phyloP scores from a whole-genome alignment of 345 rosid genomes.

The Arabidopsis suecica region DNA sequence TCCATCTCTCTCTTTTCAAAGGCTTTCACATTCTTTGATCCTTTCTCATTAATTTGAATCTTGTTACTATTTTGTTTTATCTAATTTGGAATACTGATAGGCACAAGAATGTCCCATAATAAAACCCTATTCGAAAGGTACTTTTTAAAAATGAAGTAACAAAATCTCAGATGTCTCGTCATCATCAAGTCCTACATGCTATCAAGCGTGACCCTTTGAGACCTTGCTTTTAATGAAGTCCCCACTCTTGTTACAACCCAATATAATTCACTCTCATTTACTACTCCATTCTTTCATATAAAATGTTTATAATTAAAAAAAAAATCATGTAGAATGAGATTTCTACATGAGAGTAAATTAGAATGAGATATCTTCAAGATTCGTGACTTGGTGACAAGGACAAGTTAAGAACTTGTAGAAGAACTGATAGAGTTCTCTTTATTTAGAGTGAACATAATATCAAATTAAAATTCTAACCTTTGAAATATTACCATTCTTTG shows the following conservation, averaged over 20 bases:
- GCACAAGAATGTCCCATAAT: conserved; percentile 10
- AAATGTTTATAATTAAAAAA: background rate
- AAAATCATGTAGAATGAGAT: too few species aligned
- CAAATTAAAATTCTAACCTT: background rate
- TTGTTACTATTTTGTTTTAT: conserved; percentile 31
- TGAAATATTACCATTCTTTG: background rate
- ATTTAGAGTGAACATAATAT: background rate
- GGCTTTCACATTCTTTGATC: conserved; percentile 46
- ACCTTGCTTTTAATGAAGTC: conserved; percentile 40
- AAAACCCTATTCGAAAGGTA: background rate
- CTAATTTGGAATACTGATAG: background rate
- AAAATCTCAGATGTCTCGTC: conserved; percentile 23
- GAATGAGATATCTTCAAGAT: too few species aligned
- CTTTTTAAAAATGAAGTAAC: conserved; percentile 5
- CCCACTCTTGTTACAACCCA: conserved; percentile 3
- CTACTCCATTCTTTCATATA: background rate
- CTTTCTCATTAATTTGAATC: conserved; percentile 32
- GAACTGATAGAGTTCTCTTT: too few species aligned
- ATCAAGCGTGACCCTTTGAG: conserved; percentile 36
- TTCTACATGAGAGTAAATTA: too few species aligned
- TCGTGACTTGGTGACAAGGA: too few species aligned
- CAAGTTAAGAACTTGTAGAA: too few species aligned
- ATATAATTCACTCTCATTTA: background rate
- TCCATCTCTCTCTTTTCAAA: conserved; percentile 32
- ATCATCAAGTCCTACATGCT: conserved; percentile 36